A percentile compares a stretch with the other conserved stretches of the same genome.
Evolutionary conservation across 495 filamentous ascomycete genomes (phyloP).

Genomic region (Tuber calosporum): DNA sequence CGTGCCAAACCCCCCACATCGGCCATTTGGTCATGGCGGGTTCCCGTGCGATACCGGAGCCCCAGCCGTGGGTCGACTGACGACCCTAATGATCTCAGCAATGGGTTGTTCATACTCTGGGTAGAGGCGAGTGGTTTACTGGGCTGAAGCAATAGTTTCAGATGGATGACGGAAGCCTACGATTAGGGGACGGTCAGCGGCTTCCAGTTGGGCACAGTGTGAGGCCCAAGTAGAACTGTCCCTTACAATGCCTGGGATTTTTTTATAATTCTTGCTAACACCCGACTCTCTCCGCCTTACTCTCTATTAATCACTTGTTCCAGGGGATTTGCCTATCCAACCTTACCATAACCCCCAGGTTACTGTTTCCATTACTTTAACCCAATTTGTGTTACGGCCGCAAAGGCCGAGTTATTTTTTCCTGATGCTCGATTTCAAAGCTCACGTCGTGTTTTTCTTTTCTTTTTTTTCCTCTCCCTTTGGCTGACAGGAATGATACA

Average conservation of each 20-base stretch:
- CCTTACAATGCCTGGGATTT: not conserved
- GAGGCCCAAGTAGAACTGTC: not conserved
- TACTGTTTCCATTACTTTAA: not conserved
- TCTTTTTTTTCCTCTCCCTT: not conserved
- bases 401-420: not conserved
- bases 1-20: not conserved
- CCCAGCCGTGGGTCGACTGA: not conserved
- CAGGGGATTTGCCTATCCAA: not conserved
- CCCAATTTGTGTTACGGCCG: not conserved
- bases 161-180: constrained; percentile 11
- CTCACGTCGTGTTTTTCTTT: not conserved
- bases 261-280: not conserved
- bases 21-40: not conserved
- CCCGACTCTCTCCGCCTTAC: not conserved
- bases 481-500: not conserved
- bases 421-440: not conserved
- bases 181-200: not conserved
- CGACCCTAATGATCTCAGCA: not conserved
- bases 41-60: not conserved
- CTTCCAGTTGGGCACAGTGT: not conserved
- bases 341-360: not conserved
- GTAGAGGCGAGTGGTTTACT: not conserved
- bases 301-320: not conserved
- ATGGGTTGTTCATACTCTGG: not conserved
- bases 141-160: constrained; percentile 7